These are phyloP conservation scores for Lepidopterella palustris DNA, from an alignment of 495 filamentous ascomycete genomes.

Conservation along the genomic window DNA sequence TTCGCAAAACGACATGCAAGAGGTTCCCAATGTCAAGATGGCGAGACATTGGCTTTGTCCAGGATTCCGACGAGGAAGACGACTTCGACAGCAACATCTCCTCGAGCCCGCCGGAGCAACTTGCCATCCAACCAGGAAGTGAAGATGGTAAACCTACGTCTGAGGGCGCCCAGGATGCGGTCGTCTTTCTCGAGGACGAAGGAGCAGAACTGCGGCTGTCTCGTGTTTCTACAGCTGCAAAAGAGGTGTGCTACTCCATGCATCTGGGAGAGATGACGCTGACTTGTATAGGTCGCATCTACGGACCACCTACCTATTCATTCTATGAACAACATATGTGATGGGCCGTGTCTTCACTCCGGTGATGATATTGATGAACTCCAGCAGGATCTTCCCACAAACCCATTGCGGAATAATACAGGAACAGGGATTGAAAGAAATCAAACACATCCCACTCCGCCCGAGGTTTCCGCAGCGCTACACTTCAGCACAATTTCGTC, in stretches of 20 bases:
- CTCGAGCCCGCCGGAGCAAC: background rate
- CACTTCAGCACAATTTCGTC: background rate
- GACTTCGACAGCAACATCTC: constrained; percentile 13
- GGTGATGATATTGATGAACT: background rate
- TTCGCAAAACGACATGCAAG: constrained; percentile 13
- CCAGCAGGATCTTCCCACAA: background rate
- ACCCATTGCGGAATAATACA: too few relatives aligned
- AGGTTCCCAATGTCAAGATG: constrained; percentile 24
- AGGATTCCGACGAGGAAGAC: constrained; percentile 29
- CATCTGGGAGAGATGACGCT: background rate
- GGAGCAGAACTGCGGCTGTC: background rate
- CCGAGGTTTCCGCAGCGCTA: too few relatives aligned
- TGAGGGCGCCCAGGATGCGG: background rate
- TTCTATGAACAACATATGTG: background rate
- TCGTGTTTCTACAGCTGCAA: too few relatives aligned
- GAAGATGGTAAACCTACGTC: background rate
- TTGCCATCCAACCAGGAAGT: background rate
- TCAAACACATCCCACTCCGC: too few relatives aligned
- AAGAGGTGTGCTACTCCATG: background rate
- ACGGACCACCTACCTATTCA: background rate
- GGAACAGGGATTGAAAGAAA: too few relatives aligned
- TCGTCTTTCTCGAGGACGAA: background rate
- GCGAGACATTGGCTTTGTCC: constrained; percentile 21
- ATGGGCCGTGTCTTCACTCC: background rate
- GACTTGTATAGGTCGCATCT: background rate